Evolutionary conservation across 2,329 filamentous ascomycete species (phyloP).

Genomic region (Colletotrichum gloeosporioides): DNA sequence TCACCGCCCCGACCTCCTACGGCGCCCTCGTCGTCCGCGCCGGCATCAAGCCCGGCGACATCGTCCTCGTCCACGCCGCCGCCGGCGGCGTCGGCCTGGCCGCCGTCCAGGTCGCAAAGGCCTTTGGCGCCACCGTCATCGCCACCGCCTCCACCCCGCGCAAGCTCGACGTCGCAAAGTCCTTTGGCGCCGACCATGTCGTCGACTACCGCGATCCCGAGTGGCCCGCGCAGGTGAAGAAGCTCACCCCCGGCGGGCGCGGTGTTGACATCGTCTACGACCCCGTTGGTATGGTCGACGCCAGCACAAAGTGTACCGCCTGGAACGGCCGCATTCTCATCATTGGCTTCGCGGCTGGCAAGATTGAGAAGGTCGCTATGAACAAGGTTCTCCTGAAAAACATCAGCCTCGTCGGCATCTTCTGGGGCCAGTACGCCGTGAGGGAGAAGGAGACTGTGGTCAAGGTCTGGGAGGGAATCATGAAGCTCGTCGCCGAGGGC

Average conservation of each 20-base stretch:
- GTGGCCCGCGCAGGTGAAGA: conserved; percentile 75
- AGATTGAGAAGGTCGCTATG: conserved; percentile 89
- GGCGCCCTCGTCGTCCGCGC: conserved; percentile 82
- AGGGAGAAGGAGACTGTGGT: conserved; percentile 75
- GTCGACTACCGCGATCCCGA: conserved; percentile 74
- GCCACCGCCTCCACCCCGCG: conserved; percentile 83
- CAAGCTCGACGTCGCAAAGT: conserved; percentile 79
- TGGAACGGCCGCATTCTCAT: conserved; percentile 92
- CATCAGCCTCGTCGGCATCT: conserved; percentile 85
- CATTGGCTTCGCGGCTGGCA: conserved; percentile 72
- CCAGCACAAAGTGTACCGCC: conserved; percentile 86
- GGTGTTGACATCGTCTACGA: conserved; percentile 96
- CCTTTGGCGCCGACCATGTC: conserved; percentile 84
- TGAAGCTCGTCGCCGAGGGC: conserved; percentile 75
- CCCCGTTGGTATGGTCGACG: conserved; percentile 87
- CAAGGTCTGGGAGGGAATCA: conserved; percentile 83
- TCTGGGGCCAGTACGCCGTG: conserved; percentile 86
- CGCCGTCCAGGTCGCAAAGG: conserved; percentile 92
- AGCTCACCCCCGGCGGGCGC: conserved; percentile 72
- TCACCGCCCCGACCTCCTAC: conserved; percentile 91
- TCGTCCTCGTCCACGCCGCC: conserved; percentile 89
- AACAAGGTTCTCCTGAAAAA: conserved; percentile 95
- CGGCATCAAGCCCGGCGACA: conserved; percentile 78
- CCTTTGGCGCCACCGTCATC: conserved; percentile 88
- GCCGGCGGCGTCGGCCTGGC: conserved; percentile 91